Conservation (phyloP, 2,329 filamentous ascomycete genomes). For the Clathrospora elynae region DNA sequence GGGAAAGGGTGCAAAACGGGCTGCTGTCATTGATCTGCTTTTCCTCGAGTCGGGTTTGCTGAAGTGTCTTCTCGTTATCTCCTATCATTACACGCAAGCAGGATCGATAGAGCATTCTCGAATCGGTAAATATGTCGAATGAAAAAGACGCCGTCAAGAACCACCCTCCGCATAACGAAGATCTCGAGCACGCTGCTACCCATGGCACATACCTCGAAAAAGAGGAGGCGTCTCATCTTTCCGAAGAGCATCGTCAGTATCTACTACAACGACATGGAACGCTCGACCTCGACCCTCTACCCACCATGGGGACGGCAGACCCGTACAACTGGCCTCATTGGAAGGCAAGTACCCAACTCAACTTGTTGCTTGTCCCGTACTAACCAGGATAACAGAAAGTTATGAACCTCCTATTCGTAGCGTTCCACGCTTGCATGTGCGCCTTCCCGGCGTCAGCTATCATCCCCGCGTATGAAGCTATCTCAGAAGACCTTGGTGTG, state of each 20-base stretch:
- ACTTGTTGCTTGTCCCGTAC: background rate
- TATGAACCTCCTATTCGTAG: slow-evolving; percentile 59
- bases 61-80: background rate
- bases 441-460: slow-evolving; percentile 62
- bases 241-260: slow-evolving; percentile 56
- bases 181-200: slow-evolving; percentile 34
- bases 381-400: slow-evolving; percentile 52
- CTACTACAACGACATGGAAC: slow-evolving; percentile 60
- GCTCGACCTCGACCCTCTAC: slow-evolving; percentile 60
- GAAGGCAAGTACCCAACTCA: slow-evolving; percentile 48
- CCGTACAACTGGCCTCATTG: slow-evolving; percentile 62
- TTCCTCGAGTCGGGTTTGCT: background rate
- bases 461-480: slow-evolving; percentile 60
- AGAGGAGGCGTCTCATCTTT: slow-evolving; percentile 42
- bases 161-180: slow-evolving; percentile 17
- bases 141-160: slow-evolving; percentile 11
- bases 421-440: slow-evolving; percentile 63
- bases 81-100: background rate
- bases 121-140: slow-evolving; percentile 9
- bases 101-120: background rate
- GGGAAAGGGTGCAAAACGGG: slow-evolving; percentile 19
- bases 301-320: slow-evolving; percentile 56
- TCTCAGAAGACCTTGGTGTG: slow-evolving; percentile 57
- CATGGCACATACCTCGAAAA: slow-evolving; percentile 38
- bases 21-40: background rate